phyloP scores from a whole-genome alignment of 2,329 filamentous ascomycete species.

The Colletotrichum liaoningense region DNA sequence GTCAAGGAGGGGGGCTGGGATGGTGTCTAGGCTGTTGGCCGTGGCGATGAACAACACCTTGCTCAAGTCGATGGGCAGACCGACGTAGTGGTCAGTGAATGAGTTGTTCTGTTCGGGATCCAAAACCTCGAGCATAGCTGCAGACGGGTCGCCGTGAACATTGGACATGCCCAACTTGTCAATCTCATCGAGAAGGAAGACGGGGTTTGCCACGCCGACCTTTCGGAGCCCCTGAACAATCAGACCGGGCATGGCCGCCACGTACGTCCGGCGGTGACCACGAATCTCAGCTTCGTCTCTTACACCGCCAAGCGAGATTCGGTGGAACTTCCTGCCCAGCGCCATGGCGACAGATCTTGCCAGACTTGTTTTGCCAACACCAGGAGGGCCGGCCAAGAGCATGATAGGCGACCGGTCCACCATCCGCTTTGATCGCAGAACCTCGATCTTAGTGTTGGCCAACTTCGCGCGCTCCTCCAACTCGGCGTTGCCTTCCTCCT shows the following conservation, averaged over 20 bases:
- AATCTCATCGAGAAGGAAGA: conserved; percentile 96
- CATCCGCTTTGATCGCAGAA: conserved; percentile 85
- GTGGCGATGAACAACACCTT: conserved; percentile 98
- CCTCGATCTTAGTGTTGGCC: conserved; percentile 74
- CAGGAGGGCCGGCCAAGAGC: conserved; percentile 91
- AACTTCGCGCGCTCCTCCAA: conserved; percentile 50
- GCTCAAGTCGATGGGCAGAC: conserved; percentile 93
- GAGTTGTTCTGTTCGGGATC: conserved; percentile 97
- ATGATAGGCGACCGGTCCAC: conserved; percentile 96
- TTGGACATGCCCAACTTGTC: conserved; percentile 95
- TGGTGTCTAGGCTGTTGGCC: conserved; percentile 93
- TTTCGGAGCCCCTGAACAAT: conserved; percentile 95
- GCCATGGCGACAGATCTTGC: conserved; percentile 94
- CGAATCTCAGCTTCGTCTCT: conserved; percentile 97
- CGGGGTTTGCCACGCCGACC: conserved; percentile 93
- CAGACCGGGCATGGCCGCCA: conserved; percentile 97
- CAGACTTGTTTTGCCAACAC: conserved; percentile 95
- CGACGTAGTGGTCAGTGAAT: conserved; percentile 96
- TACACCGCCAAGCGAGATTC: conserved; percentile 95
- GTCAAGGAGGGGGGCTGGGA: conserved; percentile 92
- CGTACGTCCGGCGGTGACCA: conserved; percentile 94
- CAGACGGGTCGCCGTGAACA: conserved; percentile 94
- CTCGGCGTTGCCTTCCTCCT: conserved; percentile 37
- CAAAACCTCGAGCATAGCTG: conserved; percentile 97
- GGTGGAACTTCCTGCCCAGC: conserved; percentile 93